Conservation (phyloP, 2,329 filamentous ascomycete genomes). For the Fusarium odoratissimum region DNA sequence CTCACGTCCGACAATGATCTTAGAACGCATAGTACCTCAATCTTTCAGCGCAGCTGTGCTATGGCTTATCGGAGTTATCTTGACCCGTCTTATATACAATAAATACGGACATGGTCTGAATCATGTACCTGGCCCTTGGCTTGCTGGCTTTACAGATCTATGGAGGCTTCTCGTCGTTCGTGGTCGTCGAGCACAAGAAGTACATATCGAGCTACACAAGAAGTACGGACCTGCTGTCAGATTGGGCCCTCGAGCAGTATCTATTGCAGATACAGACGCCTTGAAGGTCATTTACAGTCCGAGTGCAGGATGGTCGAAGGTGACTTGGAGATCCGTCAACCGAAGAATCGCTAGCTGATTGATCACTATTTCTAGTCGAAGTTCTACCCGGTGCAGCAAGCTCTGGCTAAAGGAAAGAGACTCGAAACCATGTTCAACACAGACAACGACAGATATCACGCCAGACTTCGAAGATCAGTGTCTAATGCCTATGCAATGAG, state of each 20-base stretch:
- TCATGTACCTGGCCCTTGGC: constrained; percentile 11
- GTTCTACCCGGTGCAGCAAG: constrained; percentile 47
- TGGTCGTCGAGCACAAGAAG: constrained; percentile 19
- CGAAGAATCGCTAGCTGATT: not conserved
- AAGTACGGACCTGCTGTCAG: constrained; percentile 20
- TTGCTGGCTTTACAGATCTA: constrained; percentile 20
- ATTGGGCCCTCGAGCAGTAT: constrained; percentile 13
- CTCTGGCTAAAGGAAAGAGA: constrained; percentile 43
- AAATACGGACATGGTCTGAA: constrained; percentile 23
- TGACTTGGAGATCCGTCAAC: not conserved
- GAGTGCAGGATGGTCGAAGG: constrained; percentile 13
- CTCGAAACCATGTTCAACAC: constrained; percentile 51
- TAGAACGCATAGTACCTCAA: constrained; percentile 3
- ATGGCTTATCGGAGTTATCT: not conserved
- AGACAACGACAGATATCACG: constrained; percentile 55
- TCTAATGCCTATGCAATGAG: constrained; percentile 55
- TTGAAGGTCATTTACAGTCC: constrained; percentile 17
- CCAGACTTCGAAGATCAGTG: constrained; percentile 53
- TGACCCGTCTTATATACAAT: constrained; percentile 4
- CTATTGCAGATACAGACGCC: constrained; percentile 3
- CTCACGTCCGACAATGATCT: not conserved
- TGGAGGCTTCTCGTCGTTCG: constrained; percentile 20
- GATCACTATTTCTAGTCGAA: constrained; percentile 14
- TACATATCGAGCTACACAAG: constrained; percentile 20
- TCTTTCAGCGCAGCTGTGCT: not conserved